These are phyloP conservation scores for Annona squamosa DNA, from an alignment of 164 flowering plant genomes.

Conservation along the genomic window DNA sequence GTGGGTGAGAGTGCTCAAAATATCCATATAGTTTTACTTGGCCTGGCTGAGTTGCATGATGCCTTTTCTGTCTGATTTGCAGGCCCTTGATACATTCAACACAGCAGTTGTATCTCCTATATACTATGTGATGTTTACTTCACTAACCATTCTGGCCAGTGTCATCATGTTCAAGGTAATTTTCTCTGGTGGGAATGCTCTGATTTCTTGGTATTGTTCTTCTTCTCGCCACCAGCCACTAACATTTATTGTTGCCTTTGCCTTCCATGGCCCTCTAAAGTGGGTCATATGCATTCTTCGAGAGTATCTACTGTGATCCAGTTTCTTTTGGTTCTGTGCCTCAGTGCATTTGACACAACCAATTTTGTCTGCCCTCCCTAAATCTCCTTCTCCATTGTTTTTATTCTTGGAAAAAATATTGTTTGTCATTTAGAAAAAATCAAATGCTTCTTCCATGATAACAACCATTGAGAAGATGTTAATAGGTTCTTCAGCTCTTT, in stretches of 20 bases:
- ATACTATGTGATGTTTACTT: constrained; percentile 61
- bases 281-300: too few relatives aligned
- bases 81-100: constrained; percentile 65
- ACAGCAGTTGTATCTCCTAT: constrained; percentile 65
- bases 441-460: not conserved
- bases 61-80: constrained; percentile 11
- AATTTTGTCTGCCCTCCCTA: not conserved
- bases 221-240: too few relatives aligned
- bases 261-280: too few relatives aligned
- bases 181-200: not conserved
- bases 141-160: constrained; percentile 61
- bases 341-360: too few relatives aligned
- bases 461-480: not conserved
- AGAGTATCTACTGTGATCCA: too few relatives aligned
- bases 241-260: too few relatives aligned
- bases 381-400: not conserved
- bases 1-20: too few relatives aligned
- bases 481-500: not conserved
- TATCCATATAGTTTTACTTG: too few relatives aligned
- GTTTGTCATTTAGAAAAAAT: not conserved
- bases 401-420: not conserved
- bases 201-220: not conserved
- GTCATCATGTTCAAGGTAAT: constrained; percentile 69
- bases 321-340: too few relatives aligned
- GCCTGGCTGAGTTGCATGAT: not conserved